phyloP scores from a whole-genome alignment of 202 grass and related monocot genomes.

The Brachypodium distachyon region DNA sequence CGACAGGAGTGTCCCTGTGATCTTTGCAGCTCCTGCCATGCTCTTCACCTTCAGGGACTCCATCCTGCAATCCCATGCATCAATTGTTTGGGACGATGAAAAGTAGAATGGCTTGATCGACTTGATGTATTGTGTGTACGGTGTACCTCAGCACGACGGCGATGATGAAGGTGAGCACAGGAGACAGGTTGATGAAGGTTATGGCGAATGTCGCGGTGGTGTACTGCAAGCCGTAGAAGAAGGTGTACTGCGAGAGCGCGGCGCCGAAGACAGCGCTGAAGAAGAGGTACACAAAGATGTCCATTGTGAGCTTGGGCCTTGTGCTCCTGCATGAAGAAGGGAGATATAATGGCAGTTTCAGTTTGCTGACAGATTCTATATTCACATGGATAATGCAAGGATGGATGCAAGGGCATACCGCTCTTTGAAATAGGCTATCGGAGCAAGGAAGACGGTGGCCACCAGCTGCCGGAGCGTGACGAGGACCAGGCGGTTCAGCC shows the following conservation, averaged over 20 bases:
- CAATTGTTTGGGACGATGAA: background rate
- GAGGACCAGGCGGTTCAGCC: slow-evolving; percentile 55
- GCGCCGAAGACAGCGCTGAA: slow-evolving; percentile 67
- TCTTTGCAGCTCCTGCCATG: slow-evolving; percentile 49
- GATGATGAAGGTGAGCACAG: slow-evolving; percentile 74
- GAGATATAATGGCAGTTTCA: background rate
- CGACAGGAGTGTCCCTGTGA: slow-evolving; percentile 44
- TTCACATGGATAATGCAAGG: too few relatives aligned
- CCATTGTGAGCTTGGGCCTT: slow-evolving; percentile 61
- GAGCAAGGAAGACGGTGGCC: slow-evolving; percentile 55
- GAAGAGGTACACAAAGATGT: slow-evolving; percentile 74
- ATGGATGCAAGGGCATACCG: slow-evolving; percentile 18
- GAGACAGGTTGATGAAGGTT: slow-evolving; percentile 67
- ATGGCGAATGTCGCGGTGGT: slow-evolving; percentile 71
- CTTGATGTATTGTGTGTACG: too few relatives aligned
- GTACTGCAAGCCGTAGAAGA: slow-evolving; percentile 58
- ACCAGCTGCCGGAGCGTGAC: slow-evolving; percentile 67
- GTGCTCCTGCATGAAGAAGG: slow-evolving; percentile 41
- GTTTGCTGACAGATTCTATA: background rate
- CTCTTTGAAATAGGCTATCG: slow-evolving; percentile 67
- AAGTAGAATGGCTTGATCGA: background rate
- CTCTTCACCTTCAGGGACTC: slow-evolving; percentile 56
- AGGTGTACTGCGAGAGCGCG: slow-evolving; percentile 54
- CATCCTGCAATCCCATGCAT: slow-evolving; percentile 31
- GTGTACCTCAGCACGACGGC: slow-evolving; percentile 45